Evolutionary conservation across 2,329 filamentous ascomycete species (phyloP).

Genomic region (Claviceps humidiphila): DNA sequence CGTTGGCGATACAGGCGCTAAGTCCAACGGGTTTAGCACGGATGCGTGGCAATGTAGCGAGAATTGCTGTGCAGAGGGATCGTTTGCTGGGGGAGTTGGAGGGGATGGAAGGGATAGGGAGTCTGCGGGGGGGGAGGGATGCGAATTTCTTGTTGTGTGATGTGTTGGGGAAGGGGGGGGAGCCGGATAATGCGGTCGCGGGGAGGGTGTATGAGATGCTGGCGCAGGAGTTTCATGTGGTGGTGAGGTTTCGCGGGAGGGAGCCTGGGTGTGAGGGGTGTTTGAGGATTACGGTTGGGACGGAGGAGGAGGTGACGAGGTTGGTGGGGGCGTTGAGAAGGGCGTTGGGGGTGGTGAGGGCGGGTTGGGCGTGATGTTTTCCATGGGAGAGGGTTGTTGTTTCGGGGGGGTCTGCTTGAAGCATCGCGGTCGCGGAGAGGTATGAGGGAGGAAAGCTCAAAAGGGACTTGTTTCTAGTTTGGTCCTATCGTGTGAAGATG

Average conservation of each 20-base stretch:
- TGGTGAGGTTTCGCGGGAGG: constrained; percentile 86
- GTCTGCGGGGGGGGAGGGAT: constrained; percentile 63
- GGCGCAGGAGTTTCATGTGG: constrained; percentile 76
- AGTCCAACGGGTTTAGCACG: constrained; percentile 50
- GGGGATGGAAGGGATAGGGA: constrained; percentile 62
- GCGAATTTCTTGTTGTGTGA: constrained; percentile 89
- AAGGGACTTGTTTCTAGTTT: too few species aligned
- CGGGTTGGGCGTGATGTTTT: background rate
- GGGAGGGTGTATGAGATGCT: constrained; percentile 70
- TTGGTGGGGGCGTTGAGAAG: constrained; percentile 57
- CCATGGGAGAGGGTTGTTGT: too few species aligned
- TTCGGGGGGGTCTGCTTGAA: too few species aligned
- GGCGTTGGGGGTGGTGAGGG: constrained; percentile 31
- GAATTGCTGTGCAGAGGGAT: constrained; percentile 64
- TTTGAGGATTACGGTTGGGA: constrained; percentile 83
- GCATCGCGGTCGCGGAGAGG: too few species aligned
- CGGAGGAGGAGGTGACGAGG: constrained; percentile 68
- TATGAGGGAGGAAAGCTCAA: too few species aligned
- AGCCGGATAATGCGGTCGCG: constrained; percentile 68
- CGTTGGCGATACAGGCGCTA: constrained; percentile 64
- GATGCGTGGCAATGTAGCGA: constrained; percentile 59
- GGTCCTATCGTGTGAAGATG: too few species aligned
- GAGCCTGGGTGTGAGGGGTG: constrained; percentile 84
- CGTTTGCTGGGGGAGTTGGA: constrained; percentile 62
- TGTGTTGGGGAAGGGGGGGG: constrained; percentile 59